A percentile compares a stretch with the other conserved stretches of the same genome.
Conservation (phyloP, 2,329 filamentous ascomycete species). For the Pseudogymnoascus sp. region DNA sequence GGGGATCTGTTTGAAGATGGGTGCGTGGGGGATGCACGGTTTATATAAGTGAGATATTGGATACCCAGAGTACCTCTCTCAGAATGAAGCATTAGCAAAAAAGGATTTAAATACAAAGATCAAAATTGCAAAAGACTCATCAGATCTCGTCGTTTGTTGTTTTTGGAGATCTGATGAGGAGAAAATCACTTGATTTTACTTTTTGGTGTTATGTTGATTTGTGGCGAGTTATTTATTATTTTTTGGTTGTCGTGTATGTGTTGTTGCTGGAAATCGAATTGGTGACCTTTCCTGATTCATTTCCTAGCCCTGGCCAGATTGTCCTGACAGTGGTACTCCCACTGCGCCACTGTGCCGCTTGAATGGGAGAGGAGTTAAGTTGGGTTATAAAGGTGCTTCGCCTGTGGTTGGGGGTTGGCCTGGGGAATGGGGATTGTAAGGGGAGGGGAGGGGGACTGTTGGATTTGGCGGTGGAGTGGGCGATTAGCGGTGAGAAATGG, state of each 20-base stretch:
- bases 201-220: background rate
- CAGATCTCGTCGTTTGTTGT: background rate
- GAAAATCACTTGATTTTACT: slow-evolving; percentile 5
- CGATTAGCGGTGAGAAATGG: background rate
- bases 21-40: background rate
- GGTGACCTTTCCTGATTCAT: background rate
- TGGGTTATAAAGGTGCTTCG: background rate
- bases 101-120: background rate
- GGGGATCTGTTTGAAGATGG: background rate
- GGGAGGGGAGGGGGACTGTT: background rate
- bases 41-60: slow-evolving; percentile 5
- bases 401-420: background rate
- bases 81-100: background rate
- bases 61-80: background rate
- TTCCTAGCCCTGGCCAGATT: background rate
- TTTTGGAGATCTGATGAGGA: background rate
- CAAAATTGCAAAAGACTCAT: background rate
- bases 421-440: too few relatives aligned
- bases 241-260: background rate
- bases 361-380: background rate
- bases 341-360: slow-evolving; percentile 1
- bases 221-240: background rate
- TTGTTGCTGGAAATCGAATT: background rate
- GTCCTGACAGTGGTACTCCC: background rate
- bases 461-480: background rate